These are phyloP conservation scores for Trichoderma endophyticum DNA, from an alignment of 2,329 filamentous ascomycete genomes.

Conservation along the genomic window DNA sequence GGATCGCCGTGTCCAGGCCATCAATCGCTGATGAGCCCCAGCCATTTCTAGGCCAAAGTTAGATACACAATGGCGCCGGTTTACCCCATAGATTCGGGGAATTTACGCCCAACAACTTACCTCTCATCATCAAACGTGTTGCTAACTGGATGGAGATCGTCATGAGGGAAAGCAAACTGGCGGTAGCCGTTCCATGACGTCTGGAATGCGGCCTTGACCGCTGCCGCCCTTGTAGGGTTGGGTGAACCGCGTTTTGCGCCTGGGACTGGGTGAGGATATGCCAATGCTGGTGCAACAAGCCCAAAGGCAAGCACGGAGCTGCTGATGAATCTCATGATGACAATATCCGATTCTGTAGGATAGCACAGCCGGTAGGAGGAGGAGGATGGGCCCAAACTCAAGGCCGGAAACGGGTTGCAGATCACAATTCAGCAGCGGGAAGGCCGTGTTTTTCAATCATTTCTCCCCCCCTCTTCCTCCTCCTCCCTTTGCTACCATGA, in stretches of 20 bases:
- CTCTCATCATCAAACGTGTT: constrained; percentile 66
- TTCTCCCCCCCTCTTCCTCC: background rate
- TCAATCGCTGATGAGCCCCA: constrained; percentile 86
- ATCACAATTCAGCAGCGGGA: background rate
- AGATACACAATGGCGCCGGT: background rate
- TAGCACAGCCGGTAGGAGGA: background rate
- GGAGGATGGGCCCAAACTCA: background rate
- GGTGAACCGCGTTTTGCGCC: constrained; percentile 3
- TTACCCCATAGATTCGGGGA: background rate
- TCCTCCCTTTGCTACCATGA: background rate
- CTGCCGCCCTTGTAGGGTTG: constrained; percentile 47
- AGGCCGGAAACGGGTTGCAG: background rate
- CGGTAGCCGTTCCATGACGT: constrained; percentile 72
- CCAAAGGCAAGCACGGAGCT: constrained; percentile 11
- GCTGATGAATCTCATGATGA: constrained; percentile 7
- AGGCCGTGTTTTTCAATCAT: constrained; percentile 12
- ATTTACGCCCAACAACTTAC: constrained; percentile 40
- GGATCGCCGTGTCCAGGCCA: constrained; percentile 71
- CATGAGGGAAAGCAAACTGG: constrained; percentile 71
- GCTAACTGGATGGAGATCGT: constrained; percentile 67
- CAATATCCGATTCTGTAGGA: background rate
- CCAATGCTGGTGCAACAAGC: constrained; percentile 11
- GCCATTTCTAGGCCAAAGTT: constrained; percentile 57
- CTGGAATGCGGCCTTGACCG: constrained; percentile 66
- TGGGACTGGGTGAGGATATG: background rate